Evolutionary conservation across 1,284 basidiomycete genomes (phyloP).

Genomic region (Microbotryum saponariae): DNA sequence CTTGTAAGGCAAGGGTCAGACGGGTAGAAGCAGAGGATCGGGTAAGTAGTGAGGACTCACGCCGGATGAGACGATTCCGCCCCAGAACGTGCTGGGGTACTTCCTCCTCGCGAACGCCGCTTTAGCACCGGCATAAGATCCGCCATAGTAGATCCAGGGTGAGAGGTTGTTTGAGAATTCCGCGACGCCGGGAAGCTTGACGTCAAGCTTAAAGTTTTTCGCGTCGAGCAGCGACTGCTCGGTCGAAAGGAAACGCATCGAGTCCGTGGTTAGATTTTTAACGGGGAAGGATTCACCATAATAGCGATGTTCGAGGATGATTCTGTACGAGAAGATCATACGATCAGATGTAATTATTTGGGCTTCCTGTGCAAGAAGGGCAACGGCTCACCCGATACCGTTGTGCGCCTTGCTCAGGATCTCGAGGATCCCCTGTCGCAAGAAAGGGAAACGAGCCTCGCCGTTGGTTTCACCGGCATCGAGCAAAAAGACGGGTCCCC

Average conservation of each 20-base stretch:
- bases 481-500: conserved; percentile 46
- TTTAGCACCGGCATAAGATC: conserved; percentile 77
- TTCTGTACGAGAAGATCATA: conserved; percentile 29
- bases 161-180: conserved; percentile 53
- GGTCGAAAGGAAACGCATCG: conserved; percentile 73
- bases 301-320: conserved; percentile 85
- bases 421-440: conserved; percentile 62
- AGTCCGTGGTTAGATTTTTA: conserved; percentile 55
- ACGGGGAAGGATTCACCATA: conserved; percentile 78
- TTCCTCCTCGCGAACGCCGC: conserved; percentile 84
- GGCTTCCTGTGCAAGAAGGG: no score
- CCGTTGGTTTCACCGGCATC: conserved; percentile 42
- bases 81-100: conserved; percentile 80
- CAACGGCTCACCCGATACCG: conserved; percentile 52
- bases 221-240: conserved; percentile 85
- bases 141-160: conserved; percentile 93
- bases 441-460: conserved; percentile 34
- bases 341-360: background rate
- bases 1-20: no score
- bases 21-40: no score
- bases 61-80: conserved; percentile 68
- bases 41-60: conserved; percentile 21
- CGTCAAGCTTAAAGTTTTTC: conserved; percentile 76
- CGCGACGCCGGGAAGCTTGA: conserved; percentile 65
- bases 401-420: conserved; percentile 74